phyloP scores from a whole-genome alignment of 2,329 filamentous ascomycete species.

The Talaromyces verruculosus region DNA sequence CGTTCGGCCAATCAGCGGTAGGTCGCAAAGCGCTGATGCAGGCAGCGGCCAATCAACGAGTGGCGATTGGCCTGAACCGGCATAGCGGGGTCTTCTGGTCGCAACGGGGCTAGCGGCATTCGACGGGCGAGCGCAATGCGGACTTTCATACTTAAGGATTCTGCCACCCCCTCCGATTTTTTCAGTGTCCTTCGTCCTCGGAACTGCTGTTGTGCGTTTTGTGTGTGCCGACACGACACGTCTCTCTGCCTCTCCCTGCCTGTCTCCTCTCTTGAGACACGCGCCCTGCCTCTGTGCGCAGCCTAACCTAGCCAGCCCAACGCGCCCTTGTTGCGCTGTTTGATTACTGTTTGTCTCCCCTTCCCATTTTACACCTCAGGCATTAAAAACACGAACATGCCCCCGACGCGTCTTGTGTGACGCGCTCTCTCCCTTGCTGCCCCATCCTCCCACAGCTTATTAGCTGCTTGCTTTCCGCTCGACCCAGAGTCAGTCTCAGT shows the following conservation, averaged over 20 bases:
- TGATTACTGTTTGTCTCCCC: conserved; percentile 10
- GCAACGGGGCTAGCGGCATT: conserved; percentile 40
- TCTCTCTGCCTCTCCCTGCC: conserved; percentile 23
- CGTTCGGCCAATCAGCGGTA: conserved; percentile 28
- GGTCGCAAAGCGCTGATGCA: conserved; percentile 28
- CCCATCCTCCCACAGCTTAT: conserved; percentile 17
- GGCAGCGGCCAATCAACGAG: conserved; percentile 32
- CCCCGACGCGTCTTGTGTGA: conserved; percentile 12
- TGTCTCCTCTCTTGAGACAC: not conserved
- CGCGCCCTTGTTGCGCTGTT: not conserved
- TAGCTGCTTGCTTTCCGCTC: conserved; percentile 20
- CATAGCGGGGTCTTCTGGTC: conserved; percentile 36
- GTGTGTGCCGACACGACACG: conserved; percentile 21
- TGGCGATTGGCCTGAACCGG: conserved; percentile 35
- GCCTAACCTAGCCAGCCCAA: not conserved
- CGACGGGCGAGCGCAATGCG: conserved; percentile 35
- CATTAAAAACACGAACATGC: conserved; percentile 13
- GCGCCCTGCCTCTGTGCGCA: not conserved
- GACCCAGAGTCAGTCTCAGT: not conserved
- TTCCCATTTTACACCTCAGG: conserved; percentile 3
- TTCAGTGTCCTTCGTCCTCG: conserved; percentile 39
- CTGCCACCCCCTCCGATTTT: conserved; percentile 42
- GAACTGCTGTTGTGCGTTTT: conserved; percentile 31
- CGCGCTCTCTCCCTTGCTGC: conserved; percentile 18
- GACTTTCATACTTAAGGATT: conserved; percentile 45